Base-by-base conservation (phyloP, 768 basidiomycete genomes). In the Dictyophora rubrovolvata region DNA sequence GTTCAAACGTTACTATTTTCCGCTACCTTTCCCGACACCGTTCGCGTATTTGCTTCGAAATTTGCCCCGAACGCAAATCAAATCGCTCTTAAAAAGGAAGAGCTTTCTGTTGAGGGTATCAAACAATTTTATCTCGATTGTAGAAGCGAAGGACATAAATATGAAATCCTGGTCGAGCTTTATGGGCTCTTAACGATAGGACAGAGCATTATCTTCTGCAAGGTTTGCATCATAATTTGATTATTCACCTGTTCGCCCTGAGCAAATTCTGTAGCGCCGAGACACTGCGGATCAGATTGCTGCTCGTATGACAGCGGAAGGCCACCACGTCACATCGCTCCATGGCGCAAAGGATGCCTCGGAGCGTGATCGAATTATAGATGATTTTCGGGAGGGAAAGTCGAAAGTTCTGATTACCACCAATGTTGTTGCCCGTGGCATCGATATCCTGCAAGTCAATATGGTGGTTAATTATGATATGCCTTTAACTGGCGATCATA, bases 381-480 rank as follows among this genome's bases (percentile, higher is more conserved):
- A 98, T 69, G 84, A 83, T 33, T 99, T 98, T 84, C 82, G 96
- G 37, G 88, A 96, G 66, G 96, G 96, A 56, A 87, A 86, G 64
- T 93, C 93, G 69, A 99, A 99, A 72, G 94, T 94, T 53, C 75
- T 99, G 64, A 99, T 99, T 69, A 98, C 96, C 55, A 99, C 96
- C 42, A 99, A 99, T 72, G 96, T 99, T 68, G 89, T 98, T 63
- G 94, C 96, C 1, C 85, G 96, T 17, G 96, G 96, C 48, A 98
- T 99, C 74, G 96, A 99, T 67, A 96, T 99, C 67, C 78, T 93
- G 57, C 95, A 97, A 75, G 96, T 99, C 66, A 99, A 97, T 77
- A 93, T 99, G 93, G 95, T 98, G n/a, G 93, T 99, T 71, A 98
- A 98, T 74, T 99, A 98, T 68, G 94, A 97, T 68, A 79, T 96